These are phyloP conservation scores for Macrophomina tecta DNA, from an alignment of 2,329 filamentous ascomycete genomes.

Conservation along the genomic window DNA sequence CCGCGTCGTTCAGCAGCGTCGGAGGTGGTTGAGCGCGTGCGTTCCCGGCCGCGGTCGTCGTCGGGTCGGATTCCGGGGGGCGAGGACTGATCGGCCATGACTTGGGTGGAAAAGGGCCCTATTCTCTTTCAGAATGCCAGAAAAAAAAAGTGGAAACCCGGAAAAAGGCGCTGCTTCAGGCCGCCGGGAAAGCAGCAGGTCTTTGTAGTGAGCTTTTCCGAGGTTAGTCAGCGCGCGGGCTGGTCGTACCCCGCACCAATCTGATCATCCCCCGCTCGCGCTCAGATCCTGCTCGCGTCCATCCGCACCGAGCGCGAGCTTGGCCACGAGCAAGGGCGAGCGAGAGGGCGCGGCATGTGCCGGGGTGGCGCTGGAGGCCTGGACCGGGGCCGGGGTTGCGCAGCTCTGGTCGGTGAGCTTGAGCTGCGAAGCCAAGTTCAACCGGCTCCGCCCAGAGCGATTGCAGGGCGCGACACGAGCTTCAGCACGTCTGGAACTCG, in stretches of 20 bases:
- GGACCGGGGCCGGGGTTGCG: not conserved
- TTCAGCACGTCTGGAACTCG: too few species aligned
- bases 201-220: constrained; percentile 18
- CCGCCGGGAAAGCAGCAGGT: constrained; percentile 6
- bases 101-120: not conserved
- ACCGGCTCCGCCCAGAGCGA: not conserved
- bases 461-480: too few species aligned
- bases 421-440: not conserved
- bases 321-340: not conserved
- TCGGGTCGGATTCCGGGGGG: not conserved
- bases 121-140: too few species aligned
- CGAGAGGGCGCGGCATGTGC: not conserved
- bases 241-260: constrained; percentile 3
- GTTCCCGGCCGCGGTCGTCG: not conserved
- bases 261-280: not conserved
- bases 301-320: not conserved
- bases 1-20: not conserved
- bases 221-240: not conserved
- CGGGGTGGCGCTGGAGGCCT: not conserved
- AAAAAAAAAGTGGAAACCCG: not conserved
- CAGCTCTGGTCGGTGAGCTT: not conserved
- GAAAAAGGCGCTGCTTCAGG: not conserved
- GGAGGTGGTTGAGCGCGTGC: not conserved
- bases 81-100: not conserved
- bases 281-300: not conserved